A percentile compares a stretch with the other conserved stretches of the same genome.
Evolutionary conservation across 345 rosid genomes (phyloP).

Genomic region (Combretum micranthum): DNA sequence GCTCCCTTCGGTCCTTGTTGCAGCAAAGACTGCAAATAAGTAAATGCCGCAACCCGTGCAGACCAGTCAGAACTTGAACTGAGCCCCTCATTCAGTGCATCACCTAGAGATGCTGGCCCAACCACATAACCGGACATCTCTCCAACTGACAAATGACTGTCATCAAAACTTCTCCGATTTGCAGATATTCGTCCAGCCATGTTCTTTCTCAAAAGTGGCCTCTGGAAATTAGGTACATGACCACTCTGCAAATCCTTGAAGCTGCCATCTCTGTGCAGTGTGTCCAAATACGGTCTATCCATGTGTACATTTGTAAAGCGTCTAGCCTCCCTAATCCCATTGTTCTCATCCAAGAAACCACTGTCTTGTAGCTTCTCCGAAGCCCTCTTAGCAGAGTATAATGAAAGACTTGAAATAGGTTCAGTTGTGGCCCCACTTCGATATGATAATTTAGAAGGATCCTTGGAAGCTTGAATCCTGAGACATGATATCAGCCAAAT

Average conservation of each 20-base stretch:
- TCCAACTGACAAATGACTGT: constrained; percentile 70
- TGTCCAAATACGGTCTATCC: constrained; percentile 73
- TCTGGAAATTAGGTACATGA: constrained; percentile 89
- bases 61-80: constrained; percentile 92
- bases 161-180: constrained; percentile 94
- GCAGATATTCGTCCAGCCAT: constrained; percentile 72
- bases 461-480: constrained; percentile 95
- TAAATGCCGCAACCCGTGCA: constrained; percentile 95
- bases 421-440: constrained; percentile 52
- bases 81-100: constrained; percentile 88
- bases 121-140: constrained; percentile 70
- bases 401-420: constrained; percentile 54
- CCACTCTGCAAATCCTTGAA: constrained; percentile 64
- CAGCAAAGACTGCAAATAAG: constrained; percentile 72
- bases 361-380: constrained; percentile 66
- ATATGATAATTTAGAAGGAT: constrained; percentile 60
- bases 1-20: constrained; percentile 93
- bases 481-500: constrained; percentile 75
- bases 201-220: constrained; percentile 88
- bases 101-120: constrained; percentile 80
- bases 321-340: constrained; percentile 62
- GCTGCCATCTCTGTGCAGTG: constrained; percentile 48
- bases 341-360: constrained; percentile 61
- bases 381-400: constrained; percentile 52
- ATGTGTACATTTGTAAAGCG: constrained; percentile 40